Percentiles rank a stretch among this genome's conserved stretches.
Conservation (phyloP, 768 basidiomycete genomes). For the Filobasidium wieringae region DNA sequence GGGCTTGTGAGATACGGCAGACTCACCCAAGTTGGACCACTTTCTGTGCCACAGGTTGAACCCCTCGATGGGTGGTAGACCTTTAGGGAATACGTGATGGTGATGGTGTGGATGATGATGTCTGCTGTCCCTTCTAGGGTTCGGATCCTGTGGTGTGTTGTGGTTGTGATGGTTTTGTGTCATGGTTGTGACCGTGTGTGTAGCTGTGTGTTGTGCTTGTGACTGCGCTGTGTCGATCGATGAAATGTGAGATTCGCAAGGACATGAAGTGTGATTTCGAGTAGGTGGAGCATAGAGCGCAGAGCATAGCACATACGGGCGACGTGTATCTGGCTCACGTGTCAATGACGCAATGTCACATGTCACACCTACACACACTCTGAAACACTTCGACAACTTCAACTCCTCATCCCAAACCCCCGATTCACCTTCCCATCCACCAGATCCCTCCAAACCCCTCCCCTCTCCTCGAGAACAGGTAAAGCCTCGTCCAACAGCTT, state of each 20-base stretch:
- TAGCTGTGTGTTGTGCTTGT: no score
- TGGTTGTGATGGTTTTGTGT: not conserved
- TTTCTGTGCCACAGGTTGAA: not conserved
- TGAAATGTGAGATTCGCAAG: no score
- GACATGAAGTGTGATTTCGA: no score
- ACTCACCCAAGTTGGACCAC: not conserved
- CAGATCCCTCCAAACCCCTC: not conserved
- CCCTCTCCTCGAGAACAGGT: not conserved
- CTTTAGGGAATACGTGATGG: not conserved
- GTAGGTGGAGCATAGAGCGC: no score
- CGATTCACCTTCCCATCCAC: not conserved
- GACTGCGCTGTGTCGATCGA: no score
- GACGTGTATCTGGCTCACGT: no score
- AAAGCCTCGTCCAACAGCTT: conserved; percentile 4
- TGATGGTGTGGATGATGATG: not conserved
- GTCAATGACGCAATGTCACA: no score
- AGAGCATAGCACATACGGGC: no score
- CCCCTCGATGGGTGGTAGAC: not conserved
- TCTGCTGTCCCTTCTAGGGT: not conserved
- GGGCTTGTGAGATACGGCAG: not conserved
- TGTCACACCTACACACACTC: no score
- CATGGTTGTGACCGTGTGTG: not conserved
- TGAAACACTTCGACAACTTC: no score
- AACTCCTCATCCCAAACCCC: conserved; percentile 9
- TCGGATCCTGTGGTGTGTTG: no score